phyloP scores from a whole-genome alignment of 495 filamentous ascomycete species.

The Penicillium ucsense region DNA sequence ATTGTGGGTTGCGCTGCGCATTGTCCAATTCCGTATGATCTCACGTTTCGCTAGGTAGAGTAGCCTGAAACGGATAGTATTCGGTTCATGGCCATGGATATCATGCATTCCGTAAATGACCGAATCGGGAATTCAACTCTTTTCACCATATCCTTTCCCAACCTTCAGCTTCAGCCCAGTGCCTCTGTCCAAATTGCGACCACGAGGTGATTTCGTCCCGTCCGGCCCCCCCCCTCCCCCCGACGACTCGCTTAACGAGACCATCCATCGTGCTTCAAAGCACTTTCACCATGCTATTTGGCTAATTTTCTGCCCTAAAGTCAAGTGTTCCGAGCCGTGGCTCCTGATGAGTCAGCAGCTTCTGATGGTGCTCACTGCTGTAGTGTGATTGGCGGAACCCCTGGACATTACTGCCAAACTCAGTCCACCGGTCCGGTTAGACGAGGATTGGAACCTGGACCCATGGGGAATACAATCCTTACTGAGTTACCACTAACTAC shows the following conservation, averaged over 20 bases:
- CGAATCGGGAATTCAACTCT: background rate
- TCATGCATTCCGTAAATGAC: too few species aligned
- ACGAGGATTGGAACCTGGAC: background rate
- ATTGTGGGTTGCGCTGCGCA: background rate
- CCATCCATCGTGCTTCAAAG: too few species aligned
- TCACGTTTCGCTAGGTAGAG: background rate
- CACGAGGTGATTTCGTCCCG: too few species aligned
- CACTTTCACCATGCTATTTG: too few species aligned
- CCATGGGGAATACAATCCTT: background rate
- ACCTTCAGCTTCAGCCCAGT: background rate
- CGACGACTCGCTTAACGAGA: too few species aligned
- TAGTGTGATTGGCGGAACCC: conserved; percentile 8
- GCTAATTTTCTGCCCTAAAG: too few species aligned
- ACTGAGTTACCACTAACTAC: too few species aligned
- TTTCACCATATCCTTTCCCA: background rate
- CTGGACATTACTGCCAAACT: background rate
- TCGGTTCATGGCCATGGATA: too few species aligned
- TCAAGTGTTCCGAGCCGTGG: too few species aligned
- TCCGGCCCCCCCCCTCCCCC: too few species aligned
- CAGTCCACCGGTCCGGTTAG: background rate
- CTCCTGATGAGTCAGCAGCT: too few species aligned
- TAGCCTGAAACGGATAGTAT: background rate
- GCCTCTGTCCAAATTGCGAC: too few species aligned
- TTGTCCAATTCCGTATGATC: background rate
- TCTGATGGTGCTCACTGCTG: background rate